These are phyloP conservation scores for Agaricus subrufescens DNA, from an alignment of 768 basidiomycete species.

Conservation along the genomic window DNA sequence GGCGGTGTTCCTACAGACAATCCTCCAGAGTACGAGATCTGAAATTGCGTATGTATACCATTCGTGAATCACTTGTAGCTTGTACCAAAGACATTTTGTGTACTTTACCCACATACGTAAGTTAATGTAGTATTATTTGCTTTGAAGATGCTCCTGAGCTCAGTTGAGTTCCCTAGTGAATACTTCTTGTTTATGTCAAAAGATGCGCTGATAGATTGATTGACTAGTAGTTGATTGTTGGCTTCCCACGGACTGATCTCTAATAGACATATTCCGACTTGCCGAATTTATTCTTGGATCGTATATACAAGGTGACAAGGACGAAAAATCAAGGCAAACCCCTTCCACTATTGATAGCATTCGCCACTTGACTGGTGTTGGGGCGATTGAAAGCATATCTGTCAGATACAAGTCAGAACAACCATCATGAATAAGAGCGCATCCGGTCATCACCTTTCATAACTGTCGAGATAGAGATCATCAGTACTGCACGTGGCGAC, in stretches of 20 bases:
- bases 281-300: neutral
- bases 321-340: conserved; percentile 46
- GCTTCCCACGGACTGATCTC: too few species aligned
- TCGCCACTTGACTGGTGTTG: conserved; percentile 72
- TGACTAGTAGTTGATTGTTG: neutral
- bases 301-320: neutral
- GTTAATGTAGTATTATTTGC: neutral
- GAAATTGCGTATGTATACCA: neutral
- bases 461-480: conserved; percentile 64
- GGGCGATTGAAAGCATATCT: conserved; percentile 78
- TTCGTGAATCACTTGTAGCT: neutral
- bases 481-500: conserved; percentile 65
- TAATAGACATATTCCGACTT: too few species aligned
- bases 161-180: neutral
- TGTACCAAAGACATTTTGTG: neutral
- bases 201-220: neutral
- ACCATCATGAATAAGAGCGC: neutral
- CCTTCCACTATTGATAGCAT: conserved; percentile 66
- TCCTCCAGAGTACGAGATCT: conserved; percentile 44
- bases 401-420: conserved; percentile 2
- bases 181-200: neutral
- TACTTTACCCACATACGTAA: conserved; percentile 3
- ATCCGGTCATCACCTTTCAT: conserved; percentile 47
- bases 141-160: neutral
- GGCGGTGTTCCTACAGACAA: conserved; percentile 42